A percentile compares a stretch with the other conserved stretches of the same genome.
phyloP scores from a whole-genome alignment of 257 asterid genomes.

The Solanum chilense region DNA sequence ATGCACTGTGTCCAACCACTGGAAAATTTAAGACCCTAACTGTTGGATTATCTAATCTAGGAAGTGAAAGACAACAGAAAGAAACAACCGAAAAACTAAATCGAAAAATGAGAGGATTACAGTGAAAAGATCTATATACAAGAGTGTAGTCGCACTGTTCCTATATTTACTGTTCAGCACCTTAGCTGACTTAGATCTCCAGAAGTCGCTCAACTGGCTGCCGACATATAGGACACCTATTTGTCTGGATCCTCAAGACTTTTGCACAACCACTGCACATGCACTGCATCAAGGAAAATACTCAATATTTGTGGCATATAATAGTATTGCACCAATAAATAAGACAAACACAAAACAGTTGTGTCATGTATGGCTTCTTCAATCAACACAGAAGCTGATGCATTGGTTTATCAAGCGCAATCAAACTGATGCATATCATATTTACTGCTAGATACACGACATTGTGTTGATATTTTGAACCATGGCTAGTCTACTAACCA shows the following conservation, averaged over 20 bases:
- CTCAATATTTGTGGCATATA: background rate
- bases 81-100: background rate
- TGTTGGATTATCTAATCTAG: background rate
- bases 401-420: background rate
- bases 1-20: background rate
- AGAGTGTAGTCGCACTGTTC: background rate
- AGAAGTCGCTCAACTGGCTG: slow-evolving; percentile 96
- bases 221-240: slow-evolving; percentile 95
- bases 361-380: background rate
- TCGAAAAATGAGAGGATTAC: background rate
- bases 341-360: background rate
- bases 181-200: slow-evolving; percentile 79
- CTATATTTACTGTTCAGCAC: slow-evolving; percentile 39
- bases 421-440: background rate
- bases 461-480: background rate
- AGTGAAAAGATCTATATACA: background rate
- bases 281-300: slow-evolving; percentile 49
- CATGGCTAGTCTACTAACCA: background rate
- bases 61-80: background rate
- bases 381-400: background rate
- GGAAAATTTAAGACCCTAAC: background rate
- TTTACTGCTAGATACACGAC: background rate
- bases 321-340: background rate
- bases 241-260: slow-evolving; percentile 86
- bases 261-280: slow-evolving; percentile 98